phyloP scores from a whole-genome alignment of 164 flowering plant species.

The Chimonanthus salicifolius region DNA sequence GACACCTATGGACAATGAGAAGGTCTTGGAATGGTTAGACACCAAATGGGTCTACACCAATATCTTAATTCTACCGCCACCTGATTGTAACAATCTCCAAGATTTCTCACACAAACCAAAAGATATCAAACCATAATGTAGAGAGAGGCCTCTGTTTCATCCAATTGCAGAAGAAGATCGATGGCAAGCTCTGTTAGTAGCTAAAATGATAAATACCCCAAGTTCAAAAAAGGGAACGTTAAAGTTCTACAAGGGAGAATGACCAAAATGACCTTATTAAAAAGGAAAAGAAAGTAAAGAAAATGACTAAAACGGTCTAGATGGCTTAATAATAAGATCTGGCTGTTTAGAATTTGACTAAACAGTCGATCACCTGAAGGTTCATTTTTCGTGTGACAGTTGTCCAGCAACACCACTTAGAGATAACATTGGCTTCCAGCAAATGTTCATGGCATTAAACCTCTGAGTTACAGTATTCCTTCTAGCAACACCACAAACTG shows the following conservation, averaged over 20 bases:
- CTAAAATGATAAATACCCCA: background rate
- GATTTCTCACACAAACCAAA: conserved; percentile 2
- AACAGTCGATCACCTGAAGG: background rate
- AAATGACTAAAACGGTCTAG: no score
- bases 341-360: background rate
- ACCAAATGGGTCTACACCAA: conserved; percentile 41
- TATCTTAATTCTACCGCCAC: conserved; percentile 19
- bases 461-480: no score
- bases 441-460: no score
- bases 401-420: no score
- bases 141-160: background rate
- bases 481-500: no score
- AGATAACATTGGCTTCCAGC: no score
- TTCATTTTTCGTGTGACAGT: no score
- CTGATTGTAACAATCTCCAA: background rate
- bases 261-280: no score
- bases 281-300: background rate
- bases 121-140: conserved; percentile 4
- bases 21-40: conserved; percentile 30
- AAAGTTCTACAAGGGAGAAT: no score
- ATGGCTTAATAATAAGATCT: no score
- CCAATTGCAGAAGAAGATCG: background rate
- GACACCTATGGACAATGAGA: conserved; percentile 12
- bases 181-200: background rate
- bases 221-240: background rate